These are phyloP conservation scores for Serendipita sp. DNA, from an alignment of 768 basidiomycete species.

Conservation along the genomic window DNA sequence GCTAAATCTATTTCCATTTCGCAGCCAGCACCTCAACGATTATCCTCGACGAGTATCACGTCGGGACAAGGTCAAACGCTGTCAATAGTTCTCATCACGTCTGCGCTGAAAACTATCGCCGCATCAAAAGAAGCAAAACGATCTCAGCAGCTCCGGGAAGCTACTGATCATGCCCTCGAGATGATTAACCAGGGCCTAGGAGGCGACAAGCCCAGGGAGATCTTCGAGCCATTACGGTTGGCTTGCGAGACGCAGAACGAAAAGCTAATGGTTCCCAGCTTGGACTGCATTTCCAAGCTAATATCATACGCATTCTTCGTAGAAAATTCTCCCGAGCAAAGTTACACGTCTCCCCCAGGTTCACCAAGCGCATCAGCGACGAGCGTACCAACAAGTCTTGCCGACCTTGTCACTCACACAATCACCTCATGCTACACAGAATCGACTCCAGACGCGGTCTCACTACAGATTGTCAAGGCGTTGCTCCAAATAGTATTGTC, in stretches of 20 bases:
- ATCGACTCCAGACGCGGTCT: constrained; percentile 74
- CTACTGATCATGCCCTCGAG: constrained; percentile 65
- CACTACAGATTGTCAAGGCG: constrained; percentile 92
- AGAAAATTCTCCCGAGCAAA: constrained; percentile 35
- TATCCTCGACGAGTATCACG: not conserved
- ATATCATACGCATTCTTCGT: constrained; percentile 95
- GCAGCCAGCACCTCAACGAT: not conserved
- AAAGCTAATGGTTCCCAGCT: constrained; percentile 86
- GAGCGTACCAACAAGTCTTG: constrained; percentile 53
- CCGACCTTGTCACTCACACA: constrained; percentile 87
- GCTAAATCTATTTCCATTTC: not conserved
- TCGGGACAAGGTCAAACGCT: not conserved
- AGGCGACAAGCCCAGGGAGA: constrained; percentile 62
- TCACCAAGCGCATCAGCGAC: constrained; percentile 44
- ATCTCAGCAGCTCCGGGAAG: constrained; percentile 64
- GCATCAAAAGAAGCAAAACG: constrained; percentile 79
- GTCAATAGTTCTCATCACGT: constrained; percentile 38
- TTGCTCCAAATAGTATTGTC: constrained; percentile 81
- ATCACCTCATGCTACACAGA: constrained; percentile 87
- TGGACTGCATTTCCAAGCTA: constrained; percentile 95
- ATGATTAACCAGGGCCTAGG: constrained; percentile 62
- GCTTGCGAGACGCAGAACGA: constrained; percentile 93
- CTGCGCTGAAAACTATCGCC: constrained; percentile 73
- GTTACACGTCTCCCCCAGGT: constrained; percentile 56
- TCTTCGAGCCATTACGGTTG: constrained; percentile 88